phyloP scores from a whole-genome alignment of 192 early-diverging fungal species.

The Entomortierella chlamydospora region DNA sequence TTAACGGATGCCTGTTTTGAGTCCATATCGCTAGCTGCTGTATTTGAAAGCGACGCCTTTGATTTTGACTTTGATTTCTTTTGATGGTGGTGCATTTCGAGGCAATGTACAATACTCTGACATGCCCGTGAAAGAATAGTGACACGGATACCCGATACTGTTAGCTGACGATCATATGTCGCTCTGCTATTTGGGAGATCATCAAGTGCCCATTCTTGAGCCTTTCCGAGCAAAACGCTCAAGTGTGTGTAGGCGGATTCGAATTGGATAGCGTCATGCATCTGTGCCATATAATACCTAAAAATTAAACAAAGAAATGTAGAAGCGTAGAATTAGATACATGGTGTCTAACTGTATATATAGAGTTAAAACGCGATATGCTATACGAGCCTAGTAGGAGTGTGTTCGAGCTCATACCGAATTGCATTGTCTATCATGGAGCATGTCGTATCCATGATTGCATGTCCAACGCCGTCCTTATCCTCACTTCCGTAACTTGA shows the following conservation, averaged over 20 bases:
- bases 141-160: constrained; percentile 15
- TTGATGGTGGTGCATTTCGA: constrained; percentile 8
- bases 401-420: not conserved
- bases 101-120: constrained; percentile 23
- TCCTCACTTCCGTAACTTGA: constrained; percentile 21
- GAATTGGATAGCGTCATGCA: constrained; percentile 9
- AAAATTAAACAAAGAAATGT: not conserved
- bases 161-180: not conserved
- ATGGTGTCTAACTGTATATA: no score
- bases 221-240: constrained; percentile 5
- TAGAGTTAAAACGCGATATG: no score
- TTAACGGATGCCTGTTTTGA: not conserved
- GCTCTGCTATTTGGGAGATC: constrained; percentile 9
- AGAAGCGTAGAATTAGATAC: no score
- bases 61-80: constrained; percentile 25
- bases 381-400: no score
- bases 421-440: constrained; percentile 19
- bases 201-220: not conserved
- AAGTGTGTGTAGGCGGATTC: constrained; percentile 18
- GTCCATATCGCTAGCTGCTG: not conserved
- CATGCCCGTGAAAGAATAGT: constrained; percentile 25
- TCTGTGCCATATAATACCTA: constrained; percentile 34
- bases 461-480: constrained; percentile 16
- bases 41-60: not conserved
- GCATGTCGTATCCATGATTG: constrained; percentile 22